Conservation (phyloP, 257 asterid species). For the Rehmannia glutinosa region DNA sequence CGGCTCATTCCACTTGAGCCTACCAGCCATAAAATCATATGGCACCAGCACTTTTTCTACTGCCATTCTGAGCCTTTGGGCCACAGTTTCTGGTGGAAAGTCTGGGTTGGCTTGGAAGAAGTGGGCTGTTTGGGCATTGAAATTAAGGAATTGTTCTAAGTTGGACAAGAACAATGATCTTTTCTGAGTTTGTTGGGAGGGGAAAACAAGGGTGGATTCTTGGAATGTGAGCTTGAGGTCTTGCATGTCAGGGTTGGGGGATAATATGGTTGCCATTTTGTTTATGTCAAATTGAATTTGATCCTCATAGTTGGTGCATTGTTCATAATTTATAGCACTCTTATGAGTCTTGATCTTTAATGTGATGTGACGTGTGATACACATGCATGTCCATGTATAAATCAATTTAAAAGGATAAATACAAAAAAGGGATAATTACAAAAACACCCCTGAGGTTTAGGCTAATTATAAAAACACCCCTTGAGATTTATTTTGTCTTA, state of each 20-base stretch:
- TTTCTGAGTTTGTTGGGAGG: slow-evolving; percentile 29
- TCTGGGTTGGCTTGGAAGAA: slow-evolving; percentile 38
- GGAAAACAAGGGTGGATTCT: slow-evolving; percentile 36
- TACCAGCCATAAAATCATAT: slow-evolving; percentile 59
- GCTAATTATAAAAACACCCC: too few species aligned
- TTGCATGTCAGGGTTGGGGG: slow-evolving; percentile 22
- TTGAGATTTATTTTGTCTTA: too few species aligned
- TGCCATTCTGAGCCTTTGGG: slow-evolving; percentile 20
- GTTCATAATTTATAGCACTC: not conserved
- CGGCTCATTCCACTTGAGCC: slow-evolving; percentile 30
- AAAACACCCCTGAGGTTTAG: too few species aligned
- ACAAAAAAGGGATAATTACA: too few species aligned
- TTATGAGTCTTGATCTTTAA: not conserved
- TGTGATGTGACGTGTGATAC: too few species aligned
- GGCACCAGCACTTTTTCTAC: slow-evolving; percentile 35
- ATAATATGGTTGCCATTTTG: not conserved
- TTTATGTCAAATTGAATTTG: not conserved
- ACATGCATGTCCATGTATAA: too few species aligned
- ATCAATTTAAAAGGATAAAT: too few species aligned
- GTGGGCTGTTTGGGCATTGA: slow-evolving; percentile 41
- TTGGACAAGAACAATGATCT: slow-evolving; percentile 42
- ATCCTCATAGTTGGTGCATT: too few species aligned
- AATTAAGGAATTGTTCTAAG: slow-evolving; percentile 48
- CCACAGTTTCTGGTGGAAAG: slow-evolving; percentile 36
- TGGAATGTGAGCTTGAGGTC: slow-evolving; percentile 51